Percentiles rank a stretch among this genome's conserved stretches.
Conservation (phyloP, 2,329 filamentous ascomycete species). For the Ceratocystis harringtonii region DNA sequence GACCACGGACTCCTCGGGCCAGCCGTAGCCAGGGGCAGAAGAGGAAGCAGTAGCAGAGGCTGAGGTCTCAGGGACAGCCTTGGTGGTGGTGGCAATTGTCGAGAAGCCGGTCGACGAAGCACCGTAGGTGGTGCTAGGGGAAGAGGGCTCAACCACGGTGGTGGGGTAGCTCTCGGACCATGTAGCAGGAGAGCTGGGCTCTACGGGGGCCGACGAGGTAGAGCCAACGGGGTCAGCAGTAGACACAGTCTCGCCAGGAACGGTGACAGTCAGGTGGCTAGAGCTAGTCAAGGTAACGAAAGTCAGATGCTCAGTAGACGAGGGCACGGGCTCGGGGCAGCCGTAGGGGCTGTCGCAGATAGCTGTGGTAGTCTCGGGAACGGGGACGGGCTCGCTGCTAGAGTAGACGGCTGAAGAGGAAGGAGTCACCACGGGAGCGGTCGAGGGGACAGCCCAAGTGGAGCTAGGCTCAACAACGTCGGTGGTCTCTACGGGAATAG, state of each 20-base stretch:
- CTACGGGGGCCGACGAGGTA: neutral
- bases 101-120: neutral
- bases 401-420: slow-evolving; percentile 3
- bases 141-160: neutral
- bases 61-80: slow-evolving; percentile 1
- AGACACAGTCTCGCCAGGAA: slow-evolving; percentile 7
- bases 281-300: slow-evolving; percentile 14
- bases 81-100: slow-evolving; percentile 1
- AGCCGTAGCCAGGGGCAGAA: neutral
- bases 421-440: slow-evolving; percentile 7
- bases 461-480: slow-evolving; percentile 1
- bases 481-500: neutral
- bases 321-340: slow-evolving; percentile 11
- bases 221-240: neutral
- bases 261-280: slow-evolving; percentile 12
- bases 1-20: neutral
- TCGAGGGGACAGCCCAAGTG: slow-evolving; percentile 7
- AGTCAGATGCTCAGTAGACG: slow-evolving; percentile 9
- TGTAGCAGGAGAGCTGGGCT: neutral
- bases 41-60: neutral
- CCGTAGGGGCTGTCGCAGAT: slow-evolving; percentile 13
- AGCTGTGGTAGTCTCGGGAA: neutral
- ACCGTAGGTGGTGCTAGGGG: neutral
- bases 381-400: neutral
- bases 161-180: neutral